Conservation (phyloP, 129 eudicot species). For the Silybum marianum region DNA sequence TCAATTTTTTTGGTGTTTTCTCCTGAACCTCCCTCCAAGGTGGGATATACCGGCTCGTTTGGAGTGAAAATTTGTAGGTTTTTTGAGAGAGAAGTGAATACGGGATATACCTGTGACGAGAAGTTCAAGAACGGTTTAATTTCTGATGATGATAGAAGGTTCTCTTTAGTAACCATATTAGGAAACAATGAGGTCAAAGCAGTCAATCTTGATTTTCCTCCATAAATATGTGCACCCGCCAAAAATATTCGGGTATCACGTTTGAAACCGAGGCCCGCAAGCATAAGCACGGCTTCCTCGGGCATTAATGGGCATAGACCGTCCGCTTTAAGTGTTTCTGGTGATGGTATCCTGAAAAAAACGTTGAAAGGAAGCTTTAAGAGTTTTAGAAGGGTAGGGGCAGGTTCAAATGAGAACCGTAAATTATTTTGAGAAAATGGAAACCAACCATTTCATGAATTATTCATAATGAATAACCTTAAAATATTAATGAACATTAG, state of each 20-base stretch:
- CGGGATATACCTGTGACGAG: slow-evolving; percentile 78
- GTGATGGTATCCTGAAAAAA: slow-evolving; percentile 70
- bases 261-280: slow-evolving; percentile 94
- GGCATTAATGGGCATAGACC: slow-evolving; percentile 97
- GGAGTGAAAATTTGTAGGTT: not conserved
- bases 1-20: too few species aligned
- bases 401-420: not conserved
- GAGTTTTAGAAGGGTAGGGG: not conserved
- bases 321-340: slow-evolving; percentile 67
- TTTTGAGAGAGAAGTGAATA: not conserved
- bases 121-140: slow-evolving; percentile 77
- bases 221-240: slow-evolving; percentile 97
- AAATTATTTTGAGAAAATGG: not conserved
- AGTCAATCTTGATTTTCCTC: slow-evolving; percentile 81
- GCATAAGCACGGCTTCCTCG: slow-evolving; percentile 98
- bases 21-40: too few species aligned
- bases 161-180: slow-evolving; percentile 83
- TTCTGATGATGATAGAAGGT: slow-evolving; percentile 81
- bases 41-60: not conserved
- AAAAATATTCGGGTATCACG: slow-evolving; percentile 76
- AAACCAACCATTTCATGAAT: not conserved
- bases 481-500: not conserved
- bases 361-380: not conserved
- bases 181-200: slow-evolving; percentile 82
- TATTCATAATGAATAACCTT: not conserved